These are phyloP conservation scores for Pneumocystis sp. DNA, from an alignment of 1,139 yeast genomes.

Conservation along the genomic window DNA sequence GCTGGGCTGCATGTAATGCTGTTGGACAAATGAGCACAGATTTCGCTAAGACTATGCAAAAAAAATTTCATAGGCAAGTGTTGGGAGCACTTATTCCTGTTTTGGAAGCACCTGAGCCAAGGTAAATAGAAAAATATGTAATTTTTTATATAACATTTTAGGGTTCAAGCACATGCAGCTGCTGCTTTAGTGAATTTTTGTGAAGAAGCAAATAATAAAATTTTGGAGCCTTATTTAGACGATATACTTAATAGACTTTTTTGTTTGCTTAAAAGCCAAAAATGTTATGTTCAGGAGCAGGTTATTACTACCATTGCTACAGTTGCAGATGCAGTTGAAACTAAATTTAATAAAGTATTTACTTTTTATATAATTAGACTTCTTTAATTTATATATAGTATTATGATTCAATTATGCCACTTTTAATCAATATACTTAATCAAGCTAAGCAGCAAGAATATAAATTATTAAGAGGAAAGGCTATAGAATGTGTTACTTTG, in stretches of 20 bases:
- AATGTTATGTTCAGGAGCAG: conserved; percentile 91
- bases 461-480: conserved; percentile 73
- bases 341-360: conserved; percentile 44
- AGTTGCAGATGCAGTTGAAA: conserved; percentile 95
- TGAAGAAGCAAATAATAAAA: conserved; percentile 78
- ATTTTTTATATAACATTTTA: conserved; percentile 13
- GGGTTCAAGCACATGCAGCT: conserved; percentile 97
- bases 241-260: conserved; percentile 57
- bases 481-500: conserved; percentile 87
- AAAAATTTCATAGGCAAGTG: conserved; percentile 60
- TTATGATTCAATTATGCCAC: conserved; percentile 89
- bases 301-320: conserved; percentile 92
- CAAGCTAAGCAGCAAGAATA: conserved; percentile 60
- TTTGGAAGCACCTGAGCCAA: conserved; percentile 15
- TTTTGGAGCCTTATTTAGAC: conserved; percentile 81
- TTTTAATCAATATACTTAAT: conserved; percentile 61
- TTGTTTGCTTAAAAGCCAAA: conserved; percentile 65
- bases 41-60: conserved; percentile 78
- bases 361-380: background rate
- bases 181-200: conserved; percentile 93
- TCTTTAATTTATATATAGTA: conserved; percentile 30
- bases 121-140: background rate
- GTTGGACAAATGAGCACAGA: conserved; percentile 97
- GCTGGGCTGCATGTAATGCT: conserved; percentile 93
- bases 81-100: conserved; percentile 76